Evolutionary conservation across 495 filamentous ascomycete species (phyloP).

Genomic region (Tuber brumale): DNA sequence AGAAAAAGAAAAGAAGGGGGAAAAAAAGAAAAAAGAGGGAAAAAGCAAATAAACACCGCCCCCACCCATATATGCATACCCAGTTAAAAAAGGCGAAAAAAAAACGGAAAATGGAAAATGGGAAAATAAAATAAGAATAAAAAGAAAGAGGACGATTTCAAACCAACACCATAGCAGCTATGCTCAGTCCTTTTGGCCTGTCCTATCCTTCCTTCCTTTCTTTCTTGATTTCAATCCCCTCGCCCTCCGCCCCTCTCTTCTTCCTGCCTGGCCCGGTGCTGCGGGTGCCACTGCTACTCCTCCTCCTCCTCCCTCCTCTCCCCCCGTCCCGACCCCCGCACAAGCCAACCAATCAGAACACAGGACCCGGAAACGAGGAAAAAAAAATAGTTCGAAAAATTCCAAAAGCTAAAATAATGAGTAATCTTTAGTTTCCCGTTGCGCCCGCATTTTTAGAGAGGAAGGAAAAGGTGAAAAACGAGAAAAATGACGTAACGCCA

Average conservation of each 20-base stretch:
- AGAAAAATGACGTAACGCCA: conserved; percentile 6
- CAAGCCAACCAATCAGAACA: background rate
- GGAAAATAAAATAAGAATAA: conserved; percentile 8
- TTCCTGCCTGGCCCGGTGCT: conserved; percentile 5
- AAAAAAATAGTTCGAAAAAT: conserved; percentile 6
- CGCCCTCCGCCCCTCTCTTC: conserved; percentile 6
- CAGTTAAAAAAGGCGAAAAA: conserved; percentile 7
- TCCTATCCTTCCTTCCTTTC: conserved; percentile 11
- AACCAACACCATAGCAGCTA: conserved; percentile 1
- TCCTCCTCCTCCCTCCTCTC: background rate
- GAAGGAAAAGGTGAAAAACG: conserved; percentile 1
- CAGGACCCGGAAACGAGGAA: conserved; percentile 14
- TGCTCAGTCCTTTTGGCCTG: conserved; percentile 2
- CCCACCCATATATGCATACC: conserved; percentile 12
- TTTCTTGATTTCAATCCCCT: conserved; percentile 9
- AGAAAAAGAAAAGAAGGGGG: conserved; percentile 1
- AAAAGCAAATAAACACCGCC: conserved; percentile 14
- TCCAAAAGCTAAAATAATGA: conserved; percentile 5
- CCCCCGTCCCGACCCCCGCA: background rate
- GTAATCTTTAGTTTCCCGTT: conserved; percentile 6
- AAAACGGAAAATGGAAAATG: conserved; percentile 14
- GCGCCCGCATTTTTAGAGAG: conserved; percentile 3
- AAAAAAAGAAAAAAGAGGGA: conserved; percentile 8
- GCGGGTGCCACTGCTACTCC: background rate
- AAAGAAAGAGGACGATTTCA: conserved; percentile 11